Conservation (phyloP, 1,284 basidiomycete genomes). For the Malassezia caprae region DNA sequence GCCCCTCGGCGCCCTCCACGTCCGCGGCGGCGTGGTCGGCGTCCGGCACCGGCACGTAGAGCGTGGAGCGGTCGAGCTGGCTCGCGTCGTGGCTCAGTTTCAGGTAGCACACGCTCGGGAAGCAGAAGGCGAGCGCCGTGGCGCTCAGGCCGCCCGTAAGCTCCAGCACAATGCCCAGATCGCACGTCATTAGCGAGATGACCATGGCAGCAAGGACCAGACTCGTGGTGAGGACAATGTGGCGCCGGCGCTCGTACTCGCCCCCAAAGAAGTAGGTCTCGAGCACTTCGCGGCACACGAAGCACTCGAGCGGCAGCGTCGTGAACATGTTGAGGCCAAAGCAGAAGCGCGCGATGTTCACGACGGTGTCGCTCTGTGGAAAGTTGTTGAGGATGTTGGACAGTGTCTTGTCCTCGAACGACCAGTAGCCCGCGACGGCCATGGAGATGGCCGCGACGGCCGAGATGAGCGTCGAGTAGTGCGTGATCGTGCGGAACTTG, state of each 20-base stretch:
- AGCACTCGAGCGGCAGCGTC: constrained; percentile 80
- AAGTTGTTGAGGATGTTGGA: constrained; percentile 49
- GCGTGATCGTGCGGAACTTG: constrained; percentile 84
- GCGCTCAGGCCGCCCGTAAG: constrained; percentile 91
- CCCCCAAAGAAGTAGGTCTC: constrained; percentile 39
- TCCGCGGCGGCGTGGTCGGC: constrained; percentile 14
- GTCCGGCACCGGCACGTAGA: constrained; percentile 3
- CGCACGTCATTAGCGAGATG: constrained; percentile 88
- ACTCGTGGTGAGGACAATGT: constrained; percentile 78
- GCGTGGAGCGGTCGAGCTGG: constrained; percentile 21
- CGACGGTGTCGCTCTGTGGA: constrained; percentile 38
- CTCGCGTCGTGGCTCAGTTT: constrained; percentile 36
- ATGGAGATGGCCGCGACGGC: constrained; percentile 51
- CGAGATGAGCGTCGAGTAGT: constrained; percentile 51
- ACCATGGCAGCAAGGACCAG: constrained; percentile 70
- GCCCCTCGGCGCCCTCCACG: constrained; percentile 21
- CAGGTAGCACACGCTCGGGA: constrained; percentile 47
- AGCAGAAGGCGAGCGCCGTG: constrained; percentile 83
- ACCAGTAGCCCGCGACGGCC: constrained; percentile 78
- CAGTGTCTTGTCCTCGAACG: constrained; percentile 86
- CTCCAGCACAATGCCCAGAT: constrained; percentile 92
- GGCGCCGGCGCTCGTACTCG: constrained; percentile 53
- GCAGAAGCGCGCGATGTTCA: constrained; percentile 76
- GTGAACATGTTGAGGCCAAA: constrained; percentile 99
- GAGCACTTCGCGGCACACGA: constrained; percentile 75